Percentiles rank a stretch among this genome's conserved stretches.
phyloP scores from a whole-genome alignment of 108 stramenopile species.

The Cyclotella atomus region DNA sequence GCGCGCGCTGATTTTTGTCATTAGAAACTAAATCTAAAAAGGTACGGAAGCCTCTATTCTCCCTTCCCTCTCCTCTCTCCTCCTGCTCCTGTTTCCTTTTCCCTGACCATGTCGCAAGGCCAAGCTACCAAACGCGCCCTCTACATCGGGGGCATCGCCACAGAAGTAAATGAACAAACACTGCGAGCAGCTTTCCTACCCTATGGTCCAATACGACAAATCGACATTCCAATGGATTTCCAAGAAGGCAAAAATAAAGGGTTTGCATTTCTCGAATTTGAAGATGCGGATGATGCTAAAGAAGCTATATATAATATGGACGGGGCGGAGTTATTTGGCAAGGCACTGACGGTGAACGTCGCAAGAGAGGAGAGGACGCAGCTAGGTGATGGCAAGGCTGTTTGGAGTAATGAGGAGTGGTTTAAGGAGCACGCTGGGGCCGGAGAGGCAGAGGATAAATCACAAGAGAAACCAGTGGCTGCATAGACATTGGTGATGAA shows the following conservation, averaged over 20 bases:
- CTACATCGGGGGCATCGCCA: conserved; percentile 91
- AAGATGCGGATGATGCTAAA: conserved; percentile 83
- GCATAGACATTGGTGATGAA: background rate
- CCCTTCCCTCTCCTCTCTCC: background rate
- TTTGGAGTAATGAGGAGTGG: conserved; percentile 86
- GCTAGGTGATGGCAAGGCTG: conserved; percentile 70
- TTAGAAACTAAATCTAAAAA: too few species aligned
- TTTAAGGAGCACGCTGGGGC: conserved; percentile 50
- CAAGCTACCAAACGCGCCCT: conserved; percentile 50
- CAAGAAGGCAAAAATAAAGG: conserved; percentile 73
- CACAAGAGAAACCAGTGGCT: conserved; percentile 18
- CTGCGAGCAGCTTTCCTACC: conserved; percentile 95
- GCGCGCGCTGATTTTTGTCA: too few species aligned
- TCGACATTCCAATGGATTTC: conserved; percentile 81
- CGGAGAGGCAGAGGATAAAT: conserved; percentile 40
- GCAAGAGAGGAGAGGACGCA: conserved; percentile 78
- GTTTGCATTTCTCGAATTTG: conserved; percentile 95
- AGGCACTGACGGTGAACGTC: conserved; percentile 83
- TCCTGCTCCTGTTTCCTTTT: too few species aligned
- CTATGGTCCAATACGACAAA: conserved; percentile 79
- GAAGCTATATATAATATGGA: conserved; percentile 98
- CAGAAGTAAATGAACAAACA: conserved; percentile 76
- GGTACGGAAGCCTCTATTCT: too few species aligned
- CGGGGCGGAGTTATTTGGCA: conserved; percentile 87
- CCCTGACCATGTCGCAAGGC: too few species aligned